Base-by-base conservation (phyloP, 1,284 basidiomycete species). In the Naganishia sp. region DNA sequence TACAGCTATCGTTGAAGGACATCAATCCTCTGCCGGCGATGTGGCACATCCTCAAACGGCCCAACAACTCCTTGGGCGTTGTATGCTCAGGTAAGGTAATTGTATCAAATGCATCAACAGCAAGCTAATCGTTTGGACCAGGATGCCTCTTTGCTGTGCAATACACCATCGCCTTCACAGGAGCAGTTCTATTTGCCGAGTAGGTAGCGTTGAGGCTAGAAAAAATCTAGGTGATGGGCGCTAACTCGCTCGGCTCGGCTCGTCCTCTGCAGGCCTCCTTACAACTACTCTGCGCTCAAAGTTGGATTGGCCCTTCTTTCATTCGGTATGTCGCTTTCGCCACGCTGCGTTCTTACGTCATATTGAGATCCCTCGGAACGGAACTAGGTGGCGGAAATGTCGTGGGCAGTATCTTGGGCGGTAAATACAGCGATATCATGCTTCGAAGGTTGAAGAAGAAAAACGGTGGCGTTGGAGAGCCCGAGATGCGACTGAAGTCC, bases 401-500 rank as follows among this genome's bases (percentile, higher is more conserved):
- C 39, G 73, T 80, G 1, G 92, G 92, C 3, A 88, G 86, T 67
- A 70, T 92, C 9, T 70, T 88, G 0, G 92, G 92, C 10, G 92
- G 92, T 0, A 82, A 86, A 10, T 90, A 86, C 81, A 90, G 88
- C 1, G 92, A 94, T 76, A 76, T 80, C 50, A 81, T 87, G 43
- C 81, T 92, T 36, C 74, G 76, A 4, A 80, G 81, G 54, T 77
- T 89, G 61, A 88, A 84, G 68, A 81, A 79, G 23, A 78, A 81
- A 55, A 88, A 88, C 69, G 85, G 84, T 1, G 89, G 88, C 1
- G 79, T 83, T 45, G 82, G 82, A 64, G 81, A 83, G 63, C 85
- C 90, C 7, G 90, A 92, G 87, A 90, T 90, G 86, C 84, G 90
- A 18, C 77, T 92, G 25, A 81, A 84, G 73, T 87, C 87, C 72